phyloP scores from a whole-genome alignment of 257 asterid species.

The Forsythia viridissima region DNA sequence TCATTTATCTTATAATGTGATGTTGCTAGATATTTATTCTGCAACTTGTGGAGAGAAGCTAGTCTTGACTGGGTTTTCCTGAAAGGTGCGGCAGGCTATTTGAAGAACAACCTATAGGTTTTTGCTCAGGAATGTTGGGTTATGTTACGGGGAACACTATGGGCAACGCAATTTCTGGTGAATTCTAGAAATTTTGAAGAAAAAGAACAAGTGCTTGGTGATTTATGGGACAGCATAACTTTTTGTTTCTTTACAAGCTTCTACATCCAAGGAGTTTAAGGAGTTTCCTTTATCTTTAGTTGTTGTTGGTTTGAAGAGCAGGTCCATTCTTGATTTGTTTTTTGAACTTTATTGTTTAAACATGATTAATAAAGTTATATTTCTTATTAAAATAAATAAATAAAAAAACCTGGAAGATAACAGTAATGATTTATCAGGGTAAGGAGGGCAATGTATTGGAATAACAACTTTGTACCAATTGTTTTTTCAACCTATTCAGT shows the following conservation, averaged over 20 bases:
- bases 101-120: neutral
- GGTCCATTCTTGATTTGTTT: neutral
- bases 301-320: neutral
- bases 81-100: neutral
- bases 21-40: neutral
- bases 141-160: neutral
- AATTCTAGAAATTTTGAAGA: neutral
- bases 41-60: neutral
- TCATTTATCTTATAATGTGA: neutral
- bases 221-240: neutral
- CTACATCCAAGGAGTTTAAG: neutral
- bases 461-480: neutral
- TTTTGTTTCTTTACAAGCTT: neutral
- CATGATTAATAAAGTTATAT: neutral
- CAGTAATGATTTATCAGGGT: neutral
- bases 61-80: neutral
- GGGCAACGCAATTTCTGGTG: neutral
- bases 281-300: neutral
- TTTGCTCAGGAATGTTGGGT: neutral
- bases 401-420: neutral
- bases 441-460: neutral
- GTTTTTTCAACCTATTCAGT: slow-evolving; percentile 9
- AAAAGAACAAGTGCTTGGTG: neutral
- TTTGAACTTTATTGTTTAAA: neutral
- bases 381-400: neutral